These are phyloP conservation scores for Testicularia cyperi DNA, from an alignment of 1,284 basidiomycete genomes.

Conservation along the genomic window DNA sequence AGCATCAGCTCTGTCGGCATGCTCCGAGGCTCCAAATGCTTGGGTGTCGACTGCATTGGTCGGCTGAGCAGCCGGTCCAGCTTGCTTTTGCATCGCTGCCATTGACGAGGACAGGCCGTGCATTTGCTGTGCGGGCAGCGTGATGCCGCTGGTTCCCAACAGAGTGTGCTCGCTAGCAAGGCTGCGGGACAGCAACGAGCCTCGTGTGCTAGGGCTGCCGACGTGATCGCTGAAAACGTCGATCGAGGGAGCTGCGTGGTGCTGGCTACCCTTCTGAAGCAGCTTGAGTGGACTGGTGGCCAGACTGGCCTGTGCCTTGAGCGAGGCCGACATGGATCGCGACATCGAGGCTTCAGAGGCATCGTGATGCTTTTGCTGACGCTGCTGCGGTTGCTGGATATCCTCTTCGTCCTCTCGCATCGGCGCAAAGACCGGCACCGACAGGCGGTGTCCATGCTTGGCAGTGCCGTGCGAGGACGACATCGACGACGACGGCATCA, in stretches of 20 bases:
- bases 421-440: conserved; percentile 20
- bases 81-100: no score
- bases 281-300: conserved; percentile 40
- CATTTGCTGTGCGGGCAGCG: conserved; percentile 18
- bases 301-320: not conserved
- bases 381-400: conserved; percentile 1
- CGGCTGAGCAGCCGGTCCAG: no score
- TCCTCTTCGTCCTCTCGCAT: conserved; percentile 19
- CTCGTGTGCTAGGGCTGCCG: conserved; percentile 26
- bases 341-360: no score
- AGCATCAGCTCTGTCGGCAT: no score
- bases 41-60: no score
- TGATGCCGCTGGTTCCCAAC: conserved; percentile 41
- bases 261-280: conserved; percentile 35
- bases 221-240: conserved; percentile 37
- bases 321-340: not conserved
- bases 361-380: no score
- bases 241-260: conserved; percentile 39
- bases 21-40: no score
- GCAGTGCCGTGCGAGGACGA: conserved; percentile 7
- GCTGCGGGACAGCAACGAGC: conserved; percentile 32
- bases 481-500: conserved; percentile 10
- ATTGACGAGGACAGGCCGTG: not conserved
- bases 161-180: conserved; percentile 44
- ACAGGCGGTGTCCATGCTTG: conserved; percentile 13